Evolutionary conservation across 257 asterid genomes (phyloP).

Genomic region (Rhazya stricta): DNA sequence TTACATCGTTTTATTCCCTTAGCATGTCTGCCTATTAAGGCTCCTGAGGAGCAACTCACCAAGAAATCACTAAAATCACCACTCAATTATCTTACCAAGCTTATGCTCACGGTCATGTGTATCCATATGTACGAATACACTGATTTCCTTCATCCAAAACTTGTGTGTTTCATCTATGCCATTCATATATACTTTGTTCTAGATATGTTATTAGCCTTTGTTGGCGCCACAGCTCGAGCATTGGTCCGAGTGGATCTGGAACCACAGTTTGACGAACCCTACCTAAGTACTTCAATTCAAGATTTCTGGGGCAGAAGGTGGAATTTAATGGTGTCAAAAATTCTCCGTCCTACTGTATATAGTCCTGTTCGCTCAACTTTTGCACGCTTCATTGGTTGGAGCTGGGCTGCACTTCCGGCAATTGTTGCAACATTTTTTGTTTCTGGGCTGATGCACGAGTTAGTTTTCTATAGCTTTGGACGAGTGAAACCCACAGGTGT

Average conservation of each 20-base stretch:
- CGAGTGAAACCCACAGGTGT: constrained; percentile 42
- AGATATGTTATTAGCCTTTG: constrained; percentile 33
- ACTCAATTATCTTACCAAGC: constrained; percentile 21
- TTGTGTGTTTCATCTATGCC: constrained; percentile 28
- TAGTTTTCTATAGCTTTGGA: constrained; percentile 43
- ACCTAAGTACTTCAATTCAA: constrained; percentile 45
- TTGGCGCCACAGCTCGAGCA: constrained; percentile 19
- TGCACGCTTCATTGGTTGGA: not conserved
- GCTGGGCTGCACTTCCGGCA: constrained; percentile 26
- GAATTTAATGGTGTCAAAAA: constrained; percentile 50
- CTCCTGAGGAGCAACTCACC: not conserved
- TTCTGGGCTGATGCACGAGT: constrained; percentile 67
- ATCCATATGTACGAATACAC: constrained; percentile 22
- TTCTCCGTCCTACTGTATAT: constrained; percentile 33
- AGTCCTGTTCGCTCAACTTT: constrained; percentile 22
- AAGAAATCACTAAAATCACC: constrained; percentile 15
- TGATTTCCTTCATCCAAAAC: constrained; percentile 21
- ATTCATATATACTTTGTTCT: constrained; percentile 39
- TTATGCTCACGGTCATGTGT: constrained; percentile 16
- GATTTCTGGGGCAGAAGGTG: constrained; percentile 70
- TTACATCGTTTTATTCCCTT: constrained; percentile 37
- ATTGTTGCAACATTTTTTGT: constrained; percentile 41
- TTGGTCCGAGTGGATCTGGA: constrained; percentile 33
- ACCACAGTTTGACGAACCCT: constrained; percentile 46
- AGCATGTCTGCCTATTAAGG: constrained; percentile 51